Percentiles rank a stretch among this genome's conserved stretches.
Conservation (phyloP, 2,329 filamentous ascomycete species). For the Fusarium globosum region DNA sequence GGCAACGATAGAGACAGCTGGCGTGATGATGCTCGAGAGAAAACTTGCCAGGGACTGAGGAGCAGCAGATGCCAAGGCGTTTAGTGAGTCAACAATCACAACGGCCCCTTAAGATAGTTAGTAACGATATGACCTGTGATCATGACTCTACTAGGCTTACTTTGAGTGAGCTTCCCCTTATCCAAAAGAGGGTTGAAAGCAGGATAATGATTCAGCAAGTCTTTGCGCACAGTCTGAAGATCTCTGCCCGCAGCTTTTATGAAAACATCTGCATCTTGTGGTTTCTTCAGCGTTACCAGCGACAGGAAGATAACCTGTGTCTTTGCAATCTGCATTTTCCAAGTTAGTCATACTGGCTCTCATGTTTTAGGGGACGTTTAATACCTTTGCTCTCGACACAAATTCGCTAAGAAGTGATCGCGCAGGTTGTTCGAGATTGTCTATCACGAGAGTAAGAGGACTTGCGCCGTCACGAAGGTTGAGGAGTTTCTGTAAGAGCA, state of each 20-base stretch:
- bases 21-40: slow-evolving; percentile 75
- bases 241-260: slow-evolving; percentile 72
- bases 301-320: slow-evolving; percentile 80
- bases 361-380: not conserved
- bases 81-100: slow-evolving; percentile 83
- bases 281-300: slow-evolving; percentile 77
- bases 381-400: slow-evolving; percentile 77
- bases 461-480: slow-evolving; percentile 82
- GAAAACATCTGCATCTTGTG: slow-evolving; percentile 73
- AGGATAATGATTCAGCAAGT: slow-evolving; percentile 66
- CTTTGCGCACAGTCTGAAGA: slow-evolving; percentile 66
- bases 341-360: slow-evolving; percentile 2
- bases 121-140: not conserved
- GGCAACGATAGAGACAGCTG: slow-evolving; percentile 77
- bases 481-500: slow-evolving; percentile 85
- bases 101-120: slow-evolving; percentile 67
- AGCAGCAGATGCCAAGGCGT: slow-evolving; percentile 68
- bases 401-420: slow-evolving; percentile 78
- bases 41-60: slow-evolving; percentile 72
- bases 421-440: slow-evolving; percentile 85
- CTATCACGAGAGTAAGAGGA: slow-evolving; percentile 86
- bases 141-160: slow-evolving; percentile 50
- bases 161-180: slow-evolving; percentile 53
- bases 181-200: slow-evolving; percentile 51
- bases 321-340: slow-evolving; percentile 63